Percentiles rank a stretch among this genome's conserved stretches.
These are phyloP conservation scores for Hypoxylon sp. DNA, from an alignment of 2,329 filamentous ascomycete species.

Conservation along the genomic window DNA sequence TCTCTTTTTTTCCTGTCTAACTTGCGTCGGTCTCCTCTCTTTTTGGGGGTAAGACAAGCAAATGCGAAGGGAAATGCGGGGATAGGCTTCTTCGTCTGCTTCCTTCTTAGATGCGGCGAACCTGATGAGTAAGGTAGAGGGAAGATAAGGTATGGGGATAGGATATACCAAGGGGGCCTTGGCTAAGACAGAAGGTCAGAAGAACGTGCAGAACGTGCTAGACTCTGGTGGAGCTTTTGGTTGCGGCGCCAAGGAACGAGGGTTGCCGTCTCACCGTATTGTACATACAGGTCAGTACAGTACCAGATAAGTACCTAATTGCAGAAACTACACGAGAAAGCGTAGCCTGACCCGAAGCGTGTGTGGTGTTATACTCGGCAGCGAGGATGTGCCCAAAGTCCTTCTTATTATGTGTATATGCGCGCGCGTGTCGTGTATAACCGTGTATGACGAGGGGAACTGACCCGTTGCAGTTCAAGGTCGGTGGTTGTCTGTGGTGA, in stretches of 20 bases:
- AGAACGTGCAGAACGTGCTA: slow-evolving; percentile 46
- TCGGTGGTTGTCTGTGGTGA: slow-evolving; percentile 13
- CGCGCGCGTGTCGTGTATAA: slow-evolving; percentile 7
- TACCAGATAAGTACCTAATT: slow-evolving; percentile 16
- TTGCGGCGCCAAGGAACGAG: slow-evolving; percentile 42
- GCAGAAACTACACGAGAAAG: slow-evolving; percentile 15
- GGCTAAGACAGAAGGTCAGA: slow-evolving; percentile 33
- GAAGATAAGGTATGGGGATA: slow-evolving; percentile 33
- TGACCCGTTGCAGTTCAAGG: slow-evolving; percentile 20
- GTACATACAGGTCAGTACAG: slow-evolving; percentile 19
- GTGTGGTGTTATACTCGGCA: slow-evolving; percentile 1
- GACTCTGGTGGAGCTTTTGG: slow-evolving; percentile 39
- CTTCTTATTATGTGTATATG: slow-evolving; percentile 4
- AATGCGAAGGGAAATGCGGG: slow-evolving; percentile 42
- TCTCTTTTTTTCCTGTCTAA: slow-evolving; percentile 25
- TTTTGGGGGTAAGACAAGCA: slow-evolving; percentile 32
- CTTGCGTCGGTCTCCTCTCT: slow-evolving; percentile 31
- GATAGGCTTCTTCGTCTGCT: slow-evolving; percentile 38
- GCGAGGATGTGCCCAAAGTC: slow-evolving; percentile 5
- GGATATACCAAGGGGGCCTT: slow-evolving; percentile 26
- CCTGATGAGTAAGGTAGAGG: slow-evolving; percentile 36
- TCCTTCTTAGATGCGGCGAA: slow-evolving; percentile 34
- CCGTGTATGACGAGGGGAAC: slow-evolving; percentile 30
- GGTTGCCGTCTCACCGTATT: slow-evolving; percentile 36
- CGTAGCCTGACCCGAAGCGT: slow-evolving; percentile 14